phyloP scores from a whole-genome alignment of 768 basidiomycete genomes.

The Tylopilus plumbeoviolaceoides region DNA sequence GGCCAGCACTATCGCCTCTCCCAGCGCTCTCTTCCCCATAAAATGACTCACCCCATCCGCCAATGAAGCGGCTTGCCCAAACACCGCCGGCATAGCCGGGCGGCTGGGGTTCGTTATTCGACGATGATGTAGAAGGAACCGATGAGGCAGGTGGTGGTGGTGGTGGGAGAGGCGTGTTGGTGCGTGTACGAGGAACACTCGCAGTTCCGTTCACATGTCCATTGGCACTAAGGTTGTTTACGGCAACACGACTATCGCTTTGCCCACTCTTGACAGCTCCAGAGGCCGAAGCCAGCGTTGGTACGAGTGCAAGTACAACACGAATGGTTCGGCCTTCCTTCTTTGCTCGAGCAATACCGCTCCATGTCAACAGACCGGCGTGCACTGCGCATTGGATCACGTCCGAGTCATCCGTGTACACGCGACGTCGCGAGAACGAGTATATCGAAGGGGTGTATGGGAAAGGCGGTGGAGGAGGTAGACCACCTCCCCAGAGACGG shows the following conservation, averaged over 20 bases:
- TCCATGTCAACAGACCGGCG: constrained; percentile 50
- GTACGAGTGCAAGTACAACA: constrained; percentile 39
- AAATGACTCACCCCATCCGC: constrained; percentile 38
- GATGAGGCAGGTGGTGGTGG: constrained; percentile 23
- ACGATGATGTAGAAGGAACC: constrained; percentile 24
- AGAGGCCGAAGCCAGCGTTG: constrained; percentile 40
- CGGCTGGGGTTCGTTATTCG: constrained; percentile 21
- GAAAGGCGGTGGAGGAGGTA: constrained; percentile 39
- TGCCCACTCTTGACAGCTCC: constrained; percentile 35
- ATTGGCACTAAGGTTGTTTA: constrained; percentile 15
- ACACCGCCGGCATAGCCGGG: constrained; percentile 28
- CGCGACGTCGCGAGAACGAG: constrained; percentile 40
- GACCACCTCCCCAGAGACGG: constrained; percentile 70
- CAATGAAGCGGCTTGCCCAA: constrained; percentile 38
- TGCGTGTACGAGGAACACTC: constrained; percentile 28
- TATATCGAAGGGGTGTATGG: constrained; percentile 22
- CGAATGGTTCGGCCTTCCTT: constrained; percentile 37
- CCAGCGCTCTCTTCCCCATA: constrained; percentile 30
- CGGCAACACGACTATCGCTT: constrained; percentile 16
- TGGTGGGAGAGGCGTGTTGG: constrained; percentile 24
- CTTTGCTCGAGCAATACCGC: constrained; percentile 35
- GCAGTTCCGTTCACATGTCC: constrained; percentile 31
- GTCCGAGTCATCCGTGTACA: constrained; percentile 80
- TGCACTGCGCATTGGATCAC: constrained; percentile 67
- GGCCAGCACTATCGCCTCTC: constrained; percentile 22